Base-by-base conservation (phyloP, 495 filamentous ascomycete genomes). In the Tirmania nivea region DNA sequence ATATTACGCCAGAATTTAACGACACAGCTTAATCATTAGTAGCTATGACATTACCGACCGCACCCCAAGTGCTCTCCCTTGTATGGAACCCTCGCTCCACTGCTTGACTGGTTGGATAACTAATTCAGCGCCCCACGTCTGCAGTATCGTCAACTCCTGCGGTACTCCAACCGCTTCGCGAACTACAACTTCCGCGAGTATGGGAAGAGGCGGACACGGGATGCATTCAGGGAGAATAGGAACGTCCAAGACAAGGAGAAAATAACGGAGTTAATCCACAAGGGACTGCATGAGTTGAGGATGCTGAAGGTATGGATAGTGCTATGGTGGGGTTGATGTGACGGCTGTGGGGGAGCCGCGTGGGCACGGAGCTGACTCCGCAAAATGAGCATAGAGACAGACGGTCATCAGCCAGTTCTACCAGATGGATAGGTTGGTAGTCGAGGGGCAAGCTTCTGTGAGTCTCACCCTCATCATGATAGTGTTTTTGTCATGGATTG, bases 121-220 rank as follows among this genome's bases (percentile, higher is more conserved):
- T 31, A 45, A 19, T 45, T 3, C 39, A 19, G 5, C 1, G 3
- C 14, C 39, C 17, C 14, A 0, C 39, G 17, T 45, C 39, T 36
- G 11, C 52, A 95, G 86, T 95, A 92, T 70, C 89, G 92, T 49
- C 88, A 88, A 56, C 74, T 97, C 56, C 73, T 94, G 59, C 84
- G 90, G 35, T 82, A 88, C 68, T 79, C 84, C 16, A 74, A 77
- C 51, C 83, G 92, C 59, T 97, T 96, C 68, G 78, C 87, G 52
- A 74, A 80, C 56, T 97, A 94, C 74, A 96, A 95, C 68, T 97
- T 94, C 74, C 78, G 90, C 65, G 89, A 96, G 61, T 97, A 95
- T 69, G 88, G 92, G 34, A 84, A 77, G 65, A 79, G 92, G 54
- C 76, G 90, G 63, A 89, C 90, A 60, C 72, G 71, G 61, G 90